Evolutionary conservation across 1,284 basidiomycete species (phyloP).

Genomic region (Pisolithus thermaeus): DNA sequence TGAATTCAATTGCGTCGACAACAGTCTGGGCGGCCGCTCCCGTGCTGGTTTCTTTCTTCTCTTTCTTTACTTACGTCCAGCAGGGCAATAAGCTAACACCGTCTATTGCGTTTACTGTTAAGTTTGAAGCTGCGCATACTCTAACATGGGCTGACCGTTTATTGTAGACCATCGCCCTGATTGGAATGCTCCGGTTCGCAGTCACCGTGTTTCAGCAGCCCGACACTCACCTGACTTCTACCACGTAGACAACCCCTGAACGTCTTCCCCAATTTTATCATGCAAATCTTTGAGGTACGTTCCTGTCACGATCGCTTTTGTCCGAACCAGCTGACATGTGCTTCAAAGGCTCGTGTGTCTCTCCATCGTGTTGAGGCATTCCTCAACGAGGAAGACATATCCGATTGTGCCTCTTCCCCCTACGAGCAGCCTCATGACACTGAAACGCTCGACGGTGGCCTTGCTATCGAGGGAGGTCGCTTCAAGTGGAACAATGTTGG

Average conservation of each 20-base stretch:
- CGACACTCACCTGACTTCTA: background rate
- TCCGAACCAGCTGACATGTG: slow-evolving; percentile 11
- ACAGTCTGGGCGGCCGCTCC: slow-evolving; percentile 62
- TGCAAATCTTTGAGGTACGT: slow-evolving; percentile 30
- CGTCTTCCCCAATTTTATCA: slow-evolving; percentile 62
- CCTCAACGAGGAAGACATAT: slow-evolving; percentile 78
- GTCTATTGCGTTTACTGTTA: background rate
- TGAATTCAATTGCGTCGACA: slow-evolving; percentile 62
- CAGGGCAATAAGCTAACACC: slow-evolving; percentile 33
- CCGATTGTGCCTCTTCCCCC: slow-evolving; percentile 62
- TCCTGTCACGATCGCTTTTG: background rate
- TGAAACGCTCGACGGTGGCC: slow-evolving; percentile 25
- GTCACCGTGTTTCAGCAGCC: background rate
- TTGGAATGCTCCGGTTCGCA: slow-evolving; percentile 59
- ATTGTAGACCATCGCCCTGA: slow-evolving; percentile 58
- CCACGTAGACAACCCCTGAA: slow-evolving; percentile 53
- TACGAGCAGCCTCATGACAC: slow-evolving; percentile 34
- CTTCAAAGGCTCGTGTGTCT: slow-evolving; percentile 60
- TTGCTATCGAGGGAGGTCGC: slow-evolving; percentile 51
- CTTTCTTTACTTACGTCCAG: slow-evolving; percentile 59
- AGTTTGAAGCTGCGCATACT: slow-evolving; percentile 16
- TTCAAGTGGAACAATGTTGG: slow-evolving; percentile 57
- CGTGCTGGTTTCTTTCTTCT: slow-evolving; percentile 62
- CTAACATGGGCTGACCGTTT: background rate
- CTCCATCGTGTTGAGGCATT: slow-evolving; percentile 78